These are phyloP conservation scores for Ogataea saltuana DNA, from an alignment of 805 yeast genomes.

Conservation along the genomic window DNA sequence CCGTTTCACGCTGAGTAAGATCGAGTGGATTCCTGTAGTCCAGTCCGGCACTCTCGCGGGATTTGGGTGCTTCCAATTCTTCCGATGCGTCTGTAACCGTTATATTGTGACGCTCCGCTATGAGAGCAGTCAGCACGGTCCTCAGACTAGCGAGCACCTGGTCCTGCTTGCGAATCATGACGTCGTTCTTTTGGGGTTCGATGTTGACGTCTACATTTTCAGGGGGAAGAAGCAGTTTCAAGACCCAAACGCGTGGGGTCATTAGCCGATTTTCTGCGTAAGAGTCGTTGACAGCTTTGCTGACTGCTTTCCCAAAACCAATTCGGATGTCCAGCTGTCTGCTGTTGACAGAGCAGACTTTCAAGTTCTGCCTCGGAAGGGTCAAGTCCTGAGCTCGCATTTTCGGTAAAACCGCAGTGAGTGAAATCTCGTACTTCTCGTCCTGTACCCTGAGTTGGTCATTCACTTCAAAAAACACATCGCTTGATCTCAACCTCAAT, in stretches of 20 bases:
- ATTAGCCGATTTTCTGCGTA: constrained; percentile 29
- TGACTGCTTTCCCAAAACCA: constrained; percentile 35
- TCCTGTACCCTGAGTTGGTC: constrained; percentile 8
- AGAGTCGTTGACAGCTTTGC: constrained; percentile 24
- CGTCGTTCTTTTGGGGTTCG: constrained; percentile 47
- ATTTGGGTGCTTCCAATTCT: no score
- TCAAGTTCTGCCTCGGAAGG: constrained; percentile 25
- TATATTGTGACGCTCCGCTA: neutral
- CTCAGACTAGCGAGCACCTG: constrained; percentile 22
- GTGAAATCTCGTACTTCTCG: neutral
- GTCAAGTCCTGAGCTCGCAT: constrained; percentile 34
- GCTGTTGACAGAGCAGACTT: constrained; percentile 37
- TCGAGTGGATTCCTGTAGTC: no score
- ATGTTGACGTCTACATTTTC: constrained; percentile 40
- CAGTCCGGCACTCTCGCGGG: no score
- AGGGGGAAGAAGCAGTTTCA: constrained; percentile 29
- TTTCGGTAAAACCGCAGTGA: constrained; percentile 31
- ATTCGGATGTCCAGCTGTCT: constrained; percentile 33
- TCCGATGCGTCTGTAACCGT: no score
- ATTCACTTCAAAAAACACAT: constrained; percentile 20
- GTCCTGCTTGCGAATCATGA: constrained; percentile 32
- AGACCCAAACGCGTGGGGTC: constrained; percentile 39
- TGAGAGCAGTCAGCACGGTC: neutral
- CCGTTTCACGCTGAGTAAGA: no score
- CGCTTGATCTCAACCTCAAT: constrained; percentile 20